A percentile compares a stretch with the other conserved stretches of the same genome.
phyloP scores from a whole-genome alignment of 768 basidiomycete species.

The Rubroboletus pulcherrimus region DNA sequence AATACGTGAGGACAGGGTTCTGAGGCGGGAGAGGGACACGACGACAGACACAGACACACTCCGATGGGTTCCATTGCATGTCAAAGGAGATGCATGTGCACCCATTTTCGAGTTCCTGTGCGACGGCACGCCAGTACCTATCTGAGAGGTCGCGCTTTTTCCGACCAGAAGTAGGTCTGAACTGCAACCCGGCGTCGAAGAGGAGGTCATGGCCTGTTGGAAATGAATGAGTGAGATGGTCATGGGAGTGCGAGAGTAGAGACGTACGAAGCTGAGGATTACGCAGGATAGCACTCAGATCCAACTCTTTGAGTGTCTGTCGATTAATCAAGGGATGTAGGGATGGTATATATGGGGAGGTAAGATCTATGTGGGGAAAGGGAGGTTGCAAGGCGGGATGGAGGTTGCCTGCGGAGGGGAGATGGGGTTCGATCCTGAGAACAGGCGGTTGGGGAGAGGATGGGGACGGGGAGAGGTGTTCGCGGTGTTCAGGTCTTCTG shows the following conservation, averaged over 20 bases:
- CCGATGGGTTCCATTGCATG: conserved; percentile 48
- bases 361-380: conserved; percentile 37
- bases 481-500: conserved; percentile 26
- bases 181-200: conserved; percentile 82
- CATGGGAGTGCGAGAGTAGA: not conserved
- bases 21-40: conserved; percentile 39
- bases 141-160: conserved; percentile 71
- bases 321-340: conserved; percentile 76
- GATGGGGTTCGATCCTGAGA: conserved; percentile 25
- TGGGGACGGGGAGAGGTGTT: conserved; percentile 28
- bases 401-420: conserved; percentile 22
- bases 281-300: conserved; percentile 78
- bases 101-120: conserved; percentile 70
- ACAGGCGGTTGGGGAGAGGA: conserved; percentile 17
- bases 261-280: conserved; percentile 88
- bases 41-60: conserved; percentile 54
- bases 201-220: conserved; percentile 79
- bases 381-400: conserved; percentile 29
- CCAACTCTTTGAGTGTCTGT: conserved; percentile 78
- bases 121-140: conserved; percentile 81
- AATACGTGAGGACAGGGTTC: conserved; percentile 42
- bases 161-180: conserved; percentile 70
- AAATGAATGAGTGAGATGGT: not conserved
- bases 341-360: conserved; percentile 59
- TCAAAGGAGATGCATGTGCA: conserved; percentile 85